Evolutionary conservation across 345 rosid genomes (phyloP).

Genomic region (Tarenaya hassleriana): DNA sequence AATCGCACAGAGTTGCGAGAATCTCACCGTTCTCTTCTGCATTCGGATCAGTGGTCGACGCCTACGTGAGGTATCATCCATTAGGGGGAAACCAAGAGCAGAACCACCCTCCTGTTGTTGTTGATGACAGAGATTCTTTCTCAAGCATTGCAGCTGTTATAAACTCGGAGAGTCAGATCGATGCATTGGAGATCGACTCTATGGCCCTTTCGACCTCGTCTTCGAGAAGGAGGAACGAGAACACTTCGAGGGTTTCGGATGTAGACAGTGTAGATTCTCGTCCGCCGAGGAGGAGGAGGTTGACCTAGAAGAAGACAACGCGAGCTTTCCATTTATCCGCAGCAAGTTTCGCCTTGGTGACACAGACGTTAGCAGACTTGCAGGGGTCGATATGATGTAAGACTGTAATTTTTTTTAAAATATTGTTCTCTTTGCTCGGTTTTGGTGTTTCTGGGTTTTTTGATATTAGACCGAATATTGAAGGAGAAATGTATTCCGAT

Average conservation of each 20-base stretch:
- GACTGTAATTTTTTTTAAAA: too few species aligned
- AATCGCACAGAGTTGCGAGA: slow-evolving; percentile 49
- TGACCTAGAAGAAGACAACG: slow-evolving; percentile 29
- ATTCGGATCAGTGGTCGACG: slow-evolving; percentile 43
- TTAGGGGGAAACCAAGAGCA: slow-evolving; percentile 62
- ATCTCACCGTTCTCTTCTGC: slow-evolving; percentile 43
- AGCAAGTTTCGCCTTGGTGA: too few species aligned
- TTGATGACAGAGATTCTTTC: slow-evolving; percentile 86
- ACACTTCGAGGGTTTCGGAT: slow-evolving; percentile 66
- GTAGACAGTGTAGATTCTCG: slow-evolving; percentile 81
- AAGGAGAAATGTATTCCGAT: neutral
- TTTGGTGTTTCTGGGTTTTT: too few species aligned
- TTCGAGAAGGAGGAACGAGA: slow-evolving; percentile 64
- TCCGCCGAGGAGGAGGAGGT: slow-evolving; percentile 69
- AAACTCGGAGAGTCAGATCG: slow-evolving; percentile 79
- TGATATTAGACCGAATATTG: neutral
- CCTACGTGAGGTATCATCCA: slow-evolving; percentile 45
- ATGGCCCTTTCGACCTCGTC: slow-evolving; percentile 81
- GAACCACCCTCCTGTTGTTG: slow-evolving; percentile 42
- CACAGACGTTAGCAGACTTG: too few species aligned
- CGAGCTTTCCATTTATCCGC: slow-evolving; percentile 5
- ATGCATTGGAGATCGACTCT: slow-evolving; percentile 84
- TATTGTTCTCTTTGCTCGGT: too few species aligned
- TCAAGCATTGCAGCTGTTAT: slow-evolving; percentile 84
- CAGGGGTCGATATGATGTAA: too few species aligned